Evolutionary conservation across 345 rosid genomes (phyloP), one percentile per base, ranked within the genome.

Genomic region (Euclidium syriacum): DNA sequence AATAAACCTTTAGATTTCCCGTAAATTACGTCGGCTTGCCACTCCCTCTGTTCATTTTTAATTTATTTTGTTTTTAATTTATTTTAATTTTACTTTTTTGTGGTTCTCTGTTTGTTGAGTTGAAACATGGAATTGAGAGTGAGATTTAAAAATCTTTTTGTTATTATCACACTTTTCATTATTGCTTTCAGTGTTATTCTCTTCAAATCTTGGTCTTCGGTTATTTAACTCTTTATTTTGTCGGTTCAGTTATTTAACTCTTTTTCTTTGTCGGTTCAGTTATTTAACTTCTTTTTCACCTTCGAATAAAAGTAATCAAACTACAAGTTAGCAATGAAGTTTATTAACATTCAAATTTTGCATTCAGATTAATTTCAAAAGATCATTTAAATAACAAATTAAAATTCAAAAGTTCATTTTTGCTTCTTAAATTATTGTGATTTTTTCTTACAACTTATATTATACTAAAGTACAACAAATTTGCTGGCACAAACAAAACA

Each of bases 11-110:
- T 61, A 10, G 54, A 7, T 43, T 27, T 23, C 30, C 12, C 48
- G 61, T 56, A 57, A 39, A 64, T 64, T 72, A 72, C 61, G 49
- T 18, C 41, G 22, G 6, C 39, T n/a, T 64, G 70, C 75, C 70
- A 40, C 75, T 40, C 20, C 15, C 8, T 57, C 25, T 49, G 47
- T 71, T 64, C 11, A 10, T 57, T 71, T 49, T 62, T 16, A 3
- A n/a, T n/a, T n/a, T n/a, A n/a, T n/a, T n/a, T n/a, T n/a, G n/a
- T n/a, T n/a, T 15, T 42, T 47, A 8, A 33, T 36, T 27, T 14
- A 2, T 18, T 15, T 35, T 24, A 9, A 34, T 48, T 42, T 2
- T 36, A 23, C 27, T 39, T 39, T 61, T 52, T 59, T 44, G 38
- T 59, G 52, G 14, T 47, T 1, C 27, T 54, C 15, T 23, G 52